Percentiles rank a stretch among this genome's conserved stretches.
Conservation (phyloP, 1,139 yeast species). For the Yamadazyma dendronema region DNA sequence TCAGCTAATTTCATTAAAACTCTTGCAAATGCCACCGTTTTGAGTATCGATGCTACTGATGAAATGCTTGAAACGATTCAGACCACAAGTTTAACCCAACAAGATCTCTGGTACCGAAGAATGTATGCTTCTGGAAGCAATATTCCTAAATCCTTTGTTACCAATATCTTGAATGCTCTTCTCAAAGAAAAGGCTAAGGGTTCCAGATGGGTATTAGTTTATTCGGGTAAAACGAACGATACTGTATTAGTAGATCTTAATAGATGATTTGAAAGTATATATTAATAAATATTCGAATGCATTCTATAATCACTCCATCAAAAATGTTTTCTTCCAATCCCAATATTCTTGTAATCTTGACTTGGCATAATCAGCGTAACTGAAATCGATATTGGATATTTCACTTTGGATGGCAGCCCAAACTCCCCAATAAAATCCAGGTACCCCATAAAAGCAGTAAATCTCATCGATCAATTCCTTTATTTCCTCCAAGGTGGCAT, state of each 20-base stretch:
- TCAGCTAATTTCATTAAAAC: slow-evolving; percentile 53
- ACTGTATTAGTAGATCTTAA: slow-evolving; percentile 61
- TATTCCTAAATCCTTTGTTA: slow-evolving; percentile 72
- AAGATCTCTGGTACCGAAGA: slow-evolving; percentile 87
- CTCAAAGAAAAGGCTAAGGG: slow-evolving; percentile 73
- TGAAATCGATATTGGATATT: slow-evolving; percentile 71
- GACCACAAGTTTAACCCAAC: slow-evolving; percentile 69
- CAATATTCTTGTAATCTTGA: slow-evolving; percentile 66
- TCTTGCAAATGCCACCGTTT: slow-evolving; percentile 63
- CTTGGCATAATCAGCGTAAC: slow-evolving; percentile 61
- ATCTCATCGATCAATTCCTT: slow-evolving; percentile 52
- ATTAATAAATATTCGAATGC: slow-evolving; percentile 1
- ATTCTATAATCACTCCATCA: slow-evolving; percentile 2
- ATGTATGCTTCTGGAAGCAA: slow-evolving; percentile 63
- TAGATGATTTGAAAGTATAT: slow-evolving; percentile 2
- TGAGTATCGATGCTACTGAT: slow-evolving; percentile 75
- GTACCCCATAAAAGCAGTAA: slow-evolving; percentile 66
- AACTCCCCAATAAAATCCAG: slow-evolving; percentile 84
- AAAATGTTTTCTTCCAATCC: slow-evolving; percentile 52
- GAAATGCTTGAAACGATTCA: slow-evolving; percentile 82
- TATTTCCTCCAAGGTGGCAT: slow-evolving; percentile 26
- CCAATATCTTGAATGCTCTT: slow-evolving; percentile 67
- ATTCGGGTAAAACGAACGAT: slow-evolving; percentile 71
- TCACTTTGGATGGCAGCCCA: slow-evolving; percentile 80
- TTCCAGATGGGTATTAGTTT: slow-evolving; percentile 67